Evolutionary conservation across 2,329 filamentous ascomycete genomes (phyloP), one percentile per base, ranked within the genome.

Genomic region (Alternaria gaisen): DNA sequence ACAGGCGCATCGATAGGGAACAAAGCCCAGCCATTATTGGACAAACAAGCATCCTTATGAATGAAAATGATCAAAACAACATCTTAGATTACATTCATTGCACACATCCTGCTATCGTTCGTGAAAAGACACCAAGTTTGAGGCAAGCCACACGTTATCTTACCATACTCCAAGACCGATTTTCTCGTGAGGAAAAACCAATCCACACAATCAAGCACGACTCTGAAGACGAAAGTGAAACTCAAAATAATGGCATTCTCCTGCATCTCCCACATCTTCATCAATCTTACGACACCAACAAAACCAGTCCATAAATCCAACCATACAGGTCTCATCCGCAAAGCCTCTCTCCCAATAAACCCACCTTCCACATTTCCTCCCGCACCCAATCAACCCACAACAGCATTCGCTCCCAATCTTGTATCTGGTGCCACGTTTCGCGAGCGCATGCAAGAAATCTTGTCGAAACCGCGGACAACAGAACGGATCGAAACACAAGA

Each of bases 191-290:
- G 16, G 14, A n/a, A 6, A 24, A 48, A 24, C 8, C 6, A 1
- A 22, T 1, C 0, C 7, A 22, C 4, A 9, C 11, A 5, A 14
- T 2, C 5, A 5, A n/a, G 6, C 3, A 3, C 11, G 1, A 24
- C 28, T 7, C 9, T 0, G 24, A 48, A n/a, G 2, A n/a, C 30
- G 7, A 16, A 36, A 42, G 40, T 1, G 6, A 16, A 36, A 42
- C 20, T 2, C 2, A 7, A 2, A 30, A n/a, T 5, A 24, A 48
- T 48, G 46, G 18, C 20, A 36, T 48, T 48, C 18, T 36, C 30
- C 14, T 48, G 30, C 14, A 20, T 48, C 30, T 24, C 30, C 1
- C 30, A 48, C 14, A 48, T 48, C 18, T 48, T 48, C 18, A 22
- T 18, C 30, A 48, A 34, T 10, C 40, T 42, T 10, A 34, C 18